Percentiles rank a stretch among this genome's conserved stretches.
phyloP scores from a whole-genome alignment of 495 filamentous ascomycete genomes.

The Cryomyces antarcticus region DNA sequence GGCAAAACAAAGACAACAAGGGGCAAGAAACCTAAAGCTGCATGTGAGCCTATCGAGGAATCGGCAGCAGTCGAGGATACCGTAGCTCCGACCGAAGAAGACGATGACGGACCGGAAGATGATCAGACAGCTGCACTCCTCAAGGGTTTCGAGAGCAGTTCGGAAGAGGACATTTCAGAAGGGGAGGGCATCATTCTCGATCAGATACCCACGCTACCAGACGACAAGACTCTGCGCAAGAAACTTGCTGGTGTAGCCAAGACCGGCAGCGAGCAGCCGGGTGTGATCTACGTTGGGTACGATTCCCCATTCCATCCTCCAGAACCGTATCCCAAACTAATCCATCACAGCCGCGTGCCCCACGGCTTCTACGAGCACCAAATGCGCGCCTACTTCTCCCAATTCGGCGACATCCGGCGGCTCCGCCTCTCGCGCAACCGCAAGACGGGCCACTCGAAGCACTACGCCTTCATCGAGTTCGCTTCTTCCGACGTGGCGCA shows the following conservation, averaged over 20 bases:
- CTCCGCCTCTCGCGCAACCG: slow-evolving; percentile 80
- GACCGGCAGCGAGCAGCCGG: slow-evolving; percentile 28
- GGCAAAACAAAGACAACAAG: slow-evolving; percentile 1
- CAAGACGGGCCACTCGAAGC: slow-evolving; percentile 68
- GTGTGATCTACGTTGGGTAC: slow-evolving; percentile 67
- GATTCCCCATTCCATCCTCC: slow-evolving; percentile 3
- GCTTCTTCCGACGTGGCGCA: slow-evolving; percentile 53
- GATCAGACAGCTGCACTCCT: slow-evolving; percentile 52
- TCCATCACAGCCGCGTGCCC: slow-evolving; percentile 42
- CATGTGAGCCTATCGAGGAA: background rate
- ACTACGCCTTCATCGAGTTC: slow-evolving; percentile 91
- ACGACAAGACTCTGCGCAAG: slow-evolving; percentile 29
- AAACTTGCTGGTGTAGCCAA: slow-evolving; percentile 31
- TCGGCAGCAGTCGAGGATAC: slow-evolving; percentile 5
- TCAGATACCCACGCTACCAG: slow-evolving; percentile 34
- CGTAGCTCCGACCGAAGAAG: slow-evolving; percentile 11
- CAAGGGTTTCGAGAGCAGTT: slow-evolving; percentile 65
- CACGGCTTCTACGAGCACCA: slow-evolving; percentile 94
- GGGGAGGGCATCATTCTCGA: slow-evolving; percentile 36
- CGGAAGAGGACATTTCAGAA: slow-evolving; percentile 25
- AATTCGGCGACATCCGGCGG: slow-evolving; percentile 69
- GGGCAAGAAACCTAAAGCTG: background rate
- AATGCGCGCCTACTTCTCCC: slow-evolving; percentile 85
- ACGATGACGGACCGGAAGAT: slow-evolving; percentile 23
- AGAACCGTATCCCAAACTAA: slow-evolving; percentile 6